Base-by-base conservation (phyloP, 2,329 filamentous ascomycete genomes). In the Epichloe aotearoae region DNA sequence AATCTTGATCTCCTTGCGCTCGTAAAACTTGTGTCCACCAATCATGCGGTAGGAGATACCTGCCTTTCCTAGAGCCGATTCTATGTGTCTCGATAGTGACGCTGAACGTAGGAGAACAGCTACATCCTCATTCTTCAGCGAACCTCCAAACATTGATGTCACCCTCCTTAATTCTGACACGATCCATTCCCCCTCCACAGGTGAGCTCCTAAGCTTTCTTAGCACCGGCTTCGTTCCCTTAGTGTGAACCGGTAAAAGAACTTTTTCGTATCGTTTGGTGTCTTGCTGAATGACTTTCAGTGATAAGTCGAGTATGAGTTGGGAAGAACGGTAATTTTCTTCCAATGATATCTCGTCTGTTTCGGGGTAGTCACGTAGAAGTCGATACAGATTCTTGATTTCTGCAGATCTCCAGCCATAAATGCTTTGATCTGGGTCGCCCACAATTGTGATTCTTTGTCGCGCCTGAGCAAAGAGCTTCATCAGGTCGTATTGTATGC, bases 391-490 rank as follows among this genome's bases (percentile, higher is more conserved):
- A 59, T 97, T 98, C 63, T 84, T 84, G 58, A 91, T 88, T 65
- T 98, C 91, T 10, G 93, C 91, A 7, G 88, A 90, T 19, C 91
- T 83, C 75, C 94, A 98, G 19, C 91, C 88, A 64, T 97, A 98
- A 52, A 98, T 98, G 64, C 90, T 96, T 66, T 98, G 91, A 64
- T 98, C 93, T 0, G 93, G 91, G 63, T 98, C 91, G 36, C 91
- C 93, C 4, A 98, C 93, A 53, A 96, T 87, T 1, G 91, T 97
- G 57, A 97, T 91, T n/a, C 82, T 77, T 51, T 80, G 77, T 42
- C 77, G 75, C 20, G 74, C 70, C 53, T 88, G 81, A 2, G 90
- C 88, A 59, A 98, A 83, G 1, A 95, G 75, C 55, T 79, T 84
- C 89, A 96, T 96, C 41, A 98, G 72, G 58, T 96, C 88, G 61